phyloP scores from a whole-genome alignment of 1,139 yeast genomes.

The Scheffersomyces illinoinensis region DNA sequence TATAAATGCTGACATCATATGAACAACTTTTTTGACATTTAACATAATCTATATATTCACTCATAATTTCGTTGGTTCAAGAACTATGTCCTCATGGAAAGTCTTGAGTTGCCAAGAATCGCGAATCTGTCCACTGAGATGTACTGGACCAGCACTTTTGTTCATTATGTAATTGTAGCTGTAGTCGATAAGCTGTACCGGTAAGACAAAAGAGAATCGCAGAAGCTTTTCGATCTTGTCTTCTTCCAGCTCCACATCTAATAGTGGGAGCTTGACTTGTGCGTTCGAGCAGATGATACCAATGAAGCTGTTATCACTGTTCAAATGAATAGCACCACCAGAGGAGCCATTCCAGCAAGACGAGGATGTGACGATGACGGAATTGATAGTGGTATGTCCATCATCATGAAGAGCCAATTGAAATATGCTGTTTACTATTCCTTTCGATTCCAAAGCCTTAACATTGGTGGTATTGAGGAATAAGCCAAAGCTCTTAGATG shows the following conservation, averaged over 20 bases:
- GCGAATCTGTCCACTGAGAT: slow-evolving; percentile 7
- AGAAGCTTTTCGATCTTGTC: slow-evolving; percentile 12
- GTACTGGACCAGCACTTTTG: not conserved
- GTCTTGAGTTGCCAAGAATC: slow-evolving; percentile 15
- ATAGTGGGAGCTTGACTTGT: slow-evolving; percentile 27
- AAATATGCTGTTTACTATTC: slow-evolving; percentile 37
- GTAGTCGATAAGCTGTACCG: slow-evolving; percentile 12
- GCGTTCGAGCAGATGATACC: slow-evolving; percentile 71
- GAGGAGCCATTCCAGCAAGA: slow-evolving; percentile 80
- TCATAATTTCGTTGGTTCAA: slow-evolving; percentile 13
- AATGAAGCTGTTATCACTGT: slow-evolving; percentile 33
- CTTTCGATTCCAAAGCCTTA: slow-evolving; percentile 48
- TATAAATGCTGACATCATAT: too few relatives aligned
- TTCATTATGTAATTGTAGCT: slow-evolving; percentile 7
- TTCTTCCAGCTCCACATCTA: slow-evolving; percentile 1
- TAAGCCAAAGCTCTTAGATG: slow-evolving; percentile 60
- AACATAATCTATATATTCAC: not conserved
- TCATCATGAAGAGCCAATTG: slow-evolving; percentile 12
- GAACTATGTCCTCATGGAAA: slow-evolving; percentile 13
- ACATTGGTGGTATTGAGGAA: slow-evolving; percentile 27
- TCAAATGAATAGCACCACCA: slow-evolving; percentile 62
- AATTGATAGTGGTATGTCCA: slow-evolving; percentile 15
- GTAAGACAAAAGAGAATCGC: slow-evolving; percentile 13
- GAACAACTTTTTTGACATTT: too few relatives aligned
- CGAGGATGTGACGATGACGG: slow-evolving; percentile 54